A percentile compares a stretch with the other conserved stretches of the same genome.
Conservation (phyloP, 2,329 filamentous ascomycete genomes). For the Cytospora mali region DNA sequence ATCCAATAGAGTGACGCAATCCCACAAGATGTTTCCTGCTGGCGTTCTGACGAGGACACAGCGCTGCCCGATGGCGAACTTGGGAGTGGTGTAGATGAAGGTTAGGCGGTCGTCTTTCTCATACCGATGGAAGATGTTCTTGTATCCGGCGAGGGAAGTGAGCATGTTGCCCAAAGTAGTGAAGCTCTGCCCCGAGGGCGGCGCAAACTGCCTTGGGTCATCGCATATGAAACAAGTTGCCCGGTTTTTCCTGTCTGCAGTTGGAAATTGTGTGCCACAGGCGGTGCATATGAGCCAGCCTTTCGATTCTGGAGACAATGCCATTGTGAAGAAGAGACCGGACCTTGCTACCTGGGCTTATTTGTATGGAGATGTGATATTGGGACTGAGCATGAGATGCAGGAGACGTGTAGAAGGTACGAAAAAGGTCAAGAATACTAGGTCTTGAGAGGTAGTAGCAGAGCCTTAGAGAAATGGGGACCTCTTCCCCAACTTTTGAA, state of each 20-base stretch:
- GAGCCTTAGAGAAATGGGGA: not conserved
- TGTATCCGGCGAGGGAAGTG: constrained; percentile 40
- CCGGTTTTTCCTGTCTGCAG: constrained; percentile 49
- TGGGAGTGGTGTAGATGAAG: constrained; percentile 53
- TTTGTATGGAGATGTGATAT: not conserved
- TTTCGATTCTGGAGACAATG: constrained; percentile 1
- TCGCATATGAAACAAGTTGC: constrained; percentile 71
- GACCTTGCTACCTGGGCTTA: not conserved
- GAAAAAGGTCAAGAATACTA: not conserved
- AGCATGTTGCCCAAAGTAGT: constrained; percentile 57
- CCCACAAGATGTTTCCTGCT: constrained; percentile 76
- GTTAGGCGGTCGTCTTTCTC: constrained; percentile 47
- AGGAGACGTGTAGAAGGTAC: not conserved
- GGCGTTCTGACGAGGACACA: constrained; percentile 69
- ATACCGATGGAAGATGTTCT: constrained; percentile 57
- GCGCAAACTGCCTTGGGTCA: constrained; percentile 72
- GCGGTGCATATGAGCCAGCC: constrained; percentile 61
- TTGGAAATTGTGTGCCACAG: constrained; percentile 71
- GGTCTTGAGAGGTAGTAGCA: not conserved
- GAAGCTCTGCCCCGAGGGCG: constrained; percentile 65
- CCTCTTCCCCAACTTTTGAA: not conserved
- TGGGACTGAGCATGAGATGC: not conserved
- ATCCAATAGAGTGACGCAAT: constrained; percentile 73
- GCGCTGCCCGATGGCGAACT: constrained; percentile 75
- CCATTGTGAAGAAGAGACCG: not conserved